Evolutionary conservation across 352 stramenopile species (phyloP).

Genomic region (Aphanomyces euteiches): DNA sequence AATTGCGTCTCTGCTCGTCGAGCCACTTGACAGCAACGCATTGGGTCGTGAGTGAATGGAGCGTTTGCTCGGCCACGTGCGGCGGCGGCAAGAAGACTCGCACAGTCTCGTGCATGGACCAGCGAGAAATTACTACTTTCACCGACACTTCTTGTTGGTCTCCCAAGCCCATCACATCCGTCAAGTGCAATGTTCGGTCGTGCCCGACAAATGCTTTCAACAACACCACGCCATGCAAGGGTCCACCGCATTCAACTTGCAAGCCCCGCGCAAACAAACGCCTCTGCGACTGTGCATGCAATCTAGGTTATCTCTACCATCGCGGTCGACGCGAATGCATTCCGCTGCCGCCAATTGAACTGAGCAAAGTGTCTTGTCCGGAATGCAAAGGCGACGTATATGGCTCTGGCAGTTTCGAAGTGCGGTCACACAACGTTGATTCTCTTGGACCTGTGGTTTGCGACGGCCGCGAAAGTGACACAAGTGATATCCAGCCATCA

Average conservation of each 20-base stretch:
- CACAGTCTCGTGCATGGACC: slow-evolving; percentile 19
- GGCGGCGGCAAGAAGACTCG: slow-evolving; percentile 22
- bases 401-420: slow-evolving; percentile 18
- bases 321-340: slow-evolving; percentile 14
- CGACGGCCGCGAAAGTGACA: slow-evolving; percentile 12
- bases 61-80: slow-evolving; percentile 16
- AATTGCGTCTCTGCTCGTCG: slow-evolving; percentile 22
- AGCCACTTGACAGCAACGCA: background rate
- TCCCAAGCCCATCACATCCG: background rate
- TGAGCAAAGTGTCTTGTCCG: background rate
- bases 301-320: slow-evolving; percentile 8
- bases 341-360: background rate
- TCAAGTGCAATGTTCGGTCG: slow-evolving; percentile 14
- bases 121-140: background rate
- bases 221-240: slow-evolving; percentile 12
- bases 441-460: slow-evolving; percentile 1
- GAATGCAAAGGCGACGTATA: background rate
- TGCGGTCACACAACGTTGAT: slow-evolving; percentile 18
- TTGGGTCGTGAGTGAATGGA: slow-evolving; percentile 27
- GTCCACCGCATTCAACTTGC: slow-evolving; percentile 21
- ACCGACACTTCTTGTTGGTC: background rate
- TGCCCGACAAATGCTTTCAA: slow-evolving; percentile 10
- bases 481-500: background rate
- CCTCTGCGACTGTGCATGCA: slow-evolving; percentile 27
- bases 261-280: background rate